Conservation (phyloP, 495 filamentous ascomycete species). For the Xylaria scruposa region DNA sequence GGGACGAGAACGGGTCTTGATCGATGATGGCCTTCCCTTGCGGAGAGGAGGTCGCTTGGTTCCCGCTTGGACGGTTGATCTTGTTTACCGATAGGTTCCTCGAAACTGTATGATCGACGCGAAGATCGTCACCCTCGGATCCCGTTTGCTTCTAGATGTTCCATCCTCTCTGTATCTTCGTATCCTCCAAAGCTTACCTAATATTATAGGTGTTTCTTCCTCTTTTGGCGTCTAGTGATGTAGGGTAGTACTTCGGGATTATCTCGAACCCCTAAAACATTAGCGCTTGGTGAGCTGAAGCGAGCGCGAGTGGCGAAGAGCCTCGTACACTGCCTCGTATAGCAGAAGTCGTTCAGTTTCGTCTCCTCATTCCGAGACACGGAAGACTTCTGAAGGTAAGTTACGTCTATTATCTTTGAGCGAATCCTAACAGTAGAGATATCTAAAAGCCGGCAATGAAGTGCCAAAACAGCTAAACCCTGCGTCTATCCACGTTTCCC, state of each 20-base stretch:
- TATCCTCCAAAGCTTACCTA: conserved; percentile 1
- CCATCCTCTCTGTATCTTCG: not conserved
- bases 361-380: not conserved
- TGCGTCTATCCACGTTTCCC: not conserved
- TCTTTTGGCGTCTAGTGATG: not conserved
- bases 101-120: conserved; percentile 7
- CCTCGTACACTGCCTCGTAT: not conserved
- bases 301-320: not conserved
- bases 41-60: not conserved
- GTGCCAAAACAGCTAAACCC: not conserved
- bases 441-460: not conserved
- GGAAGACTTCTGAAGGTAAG: not conserved
- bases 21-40: not conserved
- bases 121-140: conserved; percentile 12
- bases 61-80: not conserved
- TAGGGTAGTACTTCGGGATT: not conserved
- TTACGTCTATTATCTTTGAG: not conserved
- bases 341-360: not conserved
- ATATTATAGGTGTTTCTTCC: not conserved
- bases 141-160: not conserved
- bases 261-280: not conserved
- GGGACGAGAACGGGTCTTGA: not conserved
- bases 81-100: not conserved
- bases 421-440: not conserved
- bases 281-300: not conserved